phyloP scores from a whole-genome alignment of 2,329 filamentous ascomycete species.

The Dothiorella sarmentorum region DNA sequence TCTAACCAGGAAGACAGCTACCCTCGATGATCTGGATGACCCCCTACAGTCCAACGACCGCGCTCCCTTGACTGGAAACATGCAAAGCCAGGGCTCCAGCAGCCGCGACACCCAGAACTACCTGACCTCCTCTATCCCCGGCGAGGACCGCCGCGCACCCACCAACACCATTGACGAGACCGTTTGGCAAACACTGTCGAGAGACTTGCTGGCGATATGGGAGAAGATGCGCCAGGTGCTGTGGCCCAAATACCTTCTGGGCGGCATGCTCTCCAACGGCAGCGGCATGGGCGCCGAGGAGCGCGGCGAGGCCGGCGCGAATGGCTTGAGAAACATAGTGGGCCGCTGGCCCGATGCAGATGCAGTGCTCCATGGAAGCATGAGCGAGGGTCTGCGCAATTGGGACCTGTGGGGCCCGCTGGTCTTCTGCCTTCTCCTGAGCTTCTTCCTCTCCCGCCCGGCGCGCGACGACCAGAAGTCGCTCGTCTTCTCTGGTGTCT shows the following conservation, averaged over 20 bases:
- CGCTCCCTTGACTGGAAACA: slow-evolving; percentile 80
- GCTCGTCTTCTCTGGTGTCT: slow-evolving; percentile 90
- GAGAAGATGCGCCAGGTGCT: slow-evolving; percentile 97
- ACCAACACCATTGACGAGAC: slow-evolving; percentile 95
- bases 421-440: slow-evolving; percentile 87
- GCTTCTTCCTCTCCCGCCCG: slow-evolving; percentile 80
- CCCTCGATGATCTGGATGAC: slow-evolving; percentile 90
- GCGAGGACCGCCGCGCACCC: slow-evolving; percentile 85
- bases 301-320: slow-evolving; percentile 49
- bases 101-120: slow-evolving; percentile 66
- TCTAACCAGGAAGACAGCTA: slow-evolving; percentile 52
- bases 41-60: slow-evolving; percentile 68
- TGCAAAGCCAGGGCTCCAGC: slow-evolving; percentile 56
- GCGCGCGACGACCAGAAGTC: slow-evolving; percentile 78
- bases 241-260: slow-evolving; percentile 89
- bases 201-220: slow-evolving; percentile 91
- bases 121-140: slow-evolving; percentile 83
- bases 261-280: slow-evolving; percentile 57
- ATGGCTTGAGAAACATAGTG: slow-evolving; percentile 52
- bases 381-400: slow-evolving; percentile 87
- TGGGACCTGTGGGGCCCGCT: slow-evolving; percentile 98
- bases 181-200: slow-evolving; percentile 94
- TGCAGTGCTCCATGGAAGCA: slow-evolving; percentile 62
- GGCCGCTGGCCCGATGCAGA: slow-evolving; percentile 67
- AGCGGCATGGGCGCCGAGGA: slow-evolving; percentile 58